Conservation (phyloP, 1,139 yeast species). For the Kodamaea ohmeri region DNA sequence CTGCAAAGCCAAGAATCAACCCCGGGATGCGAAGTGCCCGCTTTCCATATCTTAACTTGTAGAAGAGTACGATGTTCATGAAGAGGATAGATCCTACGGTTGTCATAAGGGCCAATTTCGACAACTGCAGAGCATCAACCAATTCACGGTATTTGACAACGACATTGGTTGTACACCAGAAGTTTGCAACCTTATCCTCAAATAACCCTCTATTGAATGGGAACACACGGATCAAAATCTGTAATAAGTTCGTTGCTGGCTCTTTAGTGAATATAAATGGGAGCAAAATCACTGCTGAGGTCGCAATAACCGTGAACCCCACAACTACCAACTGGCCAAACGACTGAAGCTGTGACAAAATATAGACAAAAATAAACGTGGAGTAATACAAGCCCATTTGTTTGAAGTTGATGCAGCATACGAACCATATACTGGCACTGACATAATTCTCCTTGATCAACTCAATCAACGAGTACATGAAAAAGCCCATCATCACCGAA, state of each 20-base stretch:
- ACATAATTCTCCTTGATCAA: conserved; percentile 61
- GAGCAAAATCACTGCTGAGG: conserved; percentile 51
- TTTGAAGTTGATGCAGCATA: conserved; percentile 76
- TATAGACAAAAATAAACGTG: conserved; percentile 79
- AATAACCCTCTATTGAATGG: conserved; percentile 94
- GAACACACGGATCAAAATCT: conserved; percentile 65
- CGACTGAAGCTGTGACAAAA: conserved; percentile 38
- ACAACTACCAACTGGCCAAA: conserved; percentile 55
- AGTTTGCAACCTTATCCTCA: conserved; percentile 96
- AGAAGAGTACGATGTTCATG: conserved; percentile 19
- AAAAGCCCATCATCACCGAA: conserved; percentile 87
- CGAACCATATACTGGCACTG: conserved; percentile 77
- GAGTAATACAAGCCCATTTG: conserved; percentile 96
- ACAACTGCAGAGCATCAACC: conserved; percentile 59
- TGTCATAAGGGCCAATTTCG: conserved; percentile 56
- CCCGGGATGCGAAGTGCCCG: conserved; percentile 19
- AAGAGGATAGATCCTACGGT: conserved; percentile 73
- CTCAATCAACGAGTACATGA: conserved; percentile 65
- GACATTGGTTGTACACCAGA: conserved; percentile 91
- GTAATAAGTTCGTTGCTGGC: conserved; percentile 18
- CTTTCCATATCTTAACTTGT: conserved; percentile 19
- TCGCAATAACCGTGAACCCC: conserved; percentile 57
- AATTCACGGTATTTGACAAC: conserved; percentile 63
- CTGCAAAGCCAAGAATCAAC: conserved; percentile 67
- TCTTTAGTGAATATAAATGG: conserved; percentile 53